Evolutionary conservation across 176 grass and related monocot species (phyloP), one percentile per base, ranked within the genome.

Genomic region (Carex littledalei): DNA sequence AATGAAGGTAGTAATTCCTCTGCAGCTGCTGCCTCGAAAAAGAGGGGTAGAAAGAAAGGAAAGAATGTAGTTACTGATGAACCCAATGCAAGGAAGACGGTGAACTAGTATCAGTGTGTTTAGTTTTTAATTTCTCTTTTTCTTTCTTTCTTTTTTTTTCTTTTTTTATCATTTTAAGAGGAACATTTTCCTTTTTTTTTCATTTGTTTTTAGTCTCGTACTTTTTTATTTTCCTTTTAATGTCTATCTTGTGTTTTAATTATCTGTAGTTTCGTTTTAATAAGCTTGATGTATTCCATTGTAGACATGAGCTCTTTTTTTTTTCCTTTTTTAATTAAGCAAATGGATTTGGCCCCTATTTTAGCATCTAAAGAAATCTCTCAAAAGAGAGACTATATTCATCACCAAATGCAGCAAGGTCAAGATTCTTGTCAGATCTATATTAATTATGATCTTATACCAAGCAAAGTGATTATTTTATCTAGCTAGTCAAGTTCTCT

Each of bases 31-130:
- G 14, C 3, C 20, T 26, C 71, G 9, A 75, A 75, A 22, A 75
- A 75, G 21, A 75, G 71, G 71, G 45, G 71, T 14, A 52, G 43
- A 75, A 75, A 75, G 8, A 75, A 75, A 75, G 71, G 71, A 75
- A 75, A 75, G n/a, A 41, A 6, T 22, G 71, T 9, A 5, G n/a
- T 52, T 52, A 12, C 4, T 75, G 71, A 75, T 75, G 71, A 75
- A 75, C 71, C 45, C 8, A 75, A 53, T n/a, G 45, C n/a, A 2
- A 75, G 53, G 45, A 75, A 75, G 45, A 20, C 50, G 2, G 45
- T 24, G 43, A 22, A 75, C 6, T 49, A 5, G 45, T n/a, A 9
- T 20, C 41, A 2, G 20, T 70, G 34, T 67, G 32, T 14, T 41
- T 75, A 20, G 12, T 26, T 74, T 43, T 22, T 75, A 52, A 52